These are phyloP conservation scores for Collybia nuda DNA, from an alignment of 768 basidiomycete species.

Conservation along the genomic window DNA sequence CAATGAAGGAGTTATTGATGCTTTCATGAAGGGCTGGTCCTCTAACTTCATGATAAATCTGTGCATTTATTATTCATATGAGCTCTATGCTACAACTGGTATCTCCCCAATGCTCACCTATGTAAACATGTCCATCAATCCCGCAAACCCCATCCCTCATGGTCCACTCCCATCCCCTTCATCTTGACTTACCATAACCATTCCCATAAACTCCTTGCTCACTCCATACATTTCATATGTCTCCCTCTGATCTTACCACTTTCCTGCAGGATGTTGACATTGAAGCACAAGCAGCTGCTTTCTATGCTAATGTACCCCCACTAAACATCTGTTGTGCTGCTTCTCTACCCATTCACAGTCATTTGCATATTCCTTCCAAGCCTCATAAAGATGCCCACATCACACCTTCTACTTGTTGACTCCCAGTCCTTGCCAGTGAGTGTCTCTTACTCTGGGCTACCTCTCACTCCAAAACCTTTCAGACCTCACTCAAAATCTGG, in stretches of 20 bases:
- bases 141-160: conserved; percentile 28
- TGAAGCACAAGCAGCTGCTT: background rate
- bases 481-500: background rate
- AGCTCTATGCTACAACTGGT: conserved; percentile 11
- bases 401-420: conserved; percentile 6
- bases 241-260: too few relatives aligned
- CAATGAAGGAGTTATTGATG: conserved; percentile 23
- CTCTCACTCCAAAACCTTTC: conserved; percentile 6
- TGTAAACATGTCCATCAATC: conserved; percentile 23
- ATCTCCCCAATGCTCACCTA: conserved; percentile 20
- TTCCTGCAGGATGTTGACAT: background rate
- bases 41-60: conserved; percentile 18
- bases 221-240: too few relatives aligned
- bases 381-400: background rate
- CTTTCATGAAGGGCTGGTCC: conserved; percentile 17
- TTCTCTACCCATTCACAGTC: conserved; percentile 4
- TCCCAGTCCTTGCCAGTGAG: conserved; percentile 15
- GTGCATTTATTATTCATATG: conserved; percentile 14
- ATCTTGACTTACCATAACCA: conserved; percentile 11
- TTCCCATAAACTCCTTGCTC: background rate
- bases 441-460: conserved; percentile 15
- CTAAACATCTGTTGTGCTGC: background rate
- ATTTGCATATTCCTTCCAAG: conserved; percentile 1
- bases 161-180: conserved; percentile 6
- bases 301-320: conserved; percentile 1